Evolutionary conservation across 2,329 filamentous ascomycete genomes (phyloP), one percentile per base, ranked within the genome.

Genomic region (Colletotrichum sp.): DNA sequence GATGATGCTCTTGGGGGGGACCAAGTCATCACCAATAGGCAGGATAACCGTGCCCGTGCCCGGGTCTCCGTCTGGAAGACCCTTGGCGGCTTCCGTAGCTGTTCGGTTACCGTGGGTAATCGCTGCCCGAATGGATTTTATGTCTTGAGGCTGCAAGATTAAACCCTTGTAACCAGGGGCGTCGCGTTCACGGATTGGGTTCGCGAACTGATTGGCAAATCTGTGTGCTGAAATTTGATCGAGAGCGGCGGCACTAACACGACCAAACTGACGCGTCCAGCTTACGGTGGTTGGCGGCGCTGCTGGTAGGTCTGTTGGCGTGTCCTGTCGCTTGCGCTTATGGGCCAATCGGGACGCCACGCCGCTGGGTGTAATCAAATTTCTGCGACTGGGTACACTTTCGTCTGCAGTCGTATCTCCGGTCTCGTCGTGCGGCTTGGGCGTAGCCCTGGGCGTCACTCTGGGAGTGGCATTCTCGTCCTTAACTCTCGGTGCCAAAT

Each of bases 1-100:
- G 84, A 99, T 95, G 80, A 99, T 98, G 24, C 93, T 95, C 80
- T 93, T 95, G 0, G 97, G 96, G 4, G 96, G 95, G 4, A 96
- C 89, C 30, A 98, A 88, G 73, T 98, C 95, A 66, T 93, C 90
- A 3, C 91, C 94, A 72, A 94, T 90, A 10, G 94, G 92, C 8
- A 96, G 86, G 88, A 90, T 91, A 24, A 94, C 87, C 73, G 87
- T 90, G 8, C 89, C 87, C 3, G 88, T 88, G 59, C 88, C 89
- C 6, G 90, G 88, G 68, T 93, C 92, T 21, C 89, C 89, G 21
- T 91, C 91, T 0, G 92, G 88, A 57, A 94, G 90, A 67, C 88
- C 89, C 9, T 88, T 88, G n/a, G 91, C 92, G 68, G 89, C 90
- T 78, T 91, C 90, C 1, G 89, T 87, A 1, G 92, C 93, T 44